Base-by-base conservation (phyloP, 1,284 basidiomycete species). In the Hemileia vastatrix region DNA sequence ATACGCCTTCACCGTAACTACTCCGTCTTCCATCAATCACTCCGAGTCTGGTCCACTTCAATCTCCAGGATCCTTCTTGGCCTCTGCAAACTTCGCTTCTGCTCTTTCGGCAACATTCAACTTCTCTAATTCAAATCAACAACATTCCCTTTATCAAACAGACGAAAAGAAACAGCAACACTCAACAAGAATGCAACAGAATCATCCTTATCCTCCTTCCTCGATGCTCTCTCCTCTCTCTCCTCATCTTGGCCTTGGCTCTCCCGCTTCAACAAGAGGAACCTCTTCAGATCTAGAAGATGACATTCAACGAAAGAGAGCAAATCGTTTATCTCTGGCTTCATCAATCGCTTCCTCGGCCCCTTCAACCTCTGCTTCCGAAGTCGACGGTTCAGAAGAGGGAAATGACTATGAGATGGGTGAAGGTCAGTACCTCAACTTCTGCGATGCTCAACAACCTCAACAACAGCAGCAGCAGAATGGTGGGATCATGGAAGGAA, bases 331-430 rank as follows among this genome's bases (percentile, higher is more conserved):
- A 43, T 70, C 69, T 19, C 64, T 68, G 21, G 66, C 64, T 24
- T 65, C 70, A 21, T 70, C 70, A 4, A 51, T 67, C 31, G 64
- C 67, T 47, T 69, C 69, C 58, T 71, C 70, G 1, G 66, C 64
- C 4, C 56, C 70, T 9, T 71, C 70, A 2, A 68, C 65, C 9
- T 45, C 69, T 40, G 58, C 70, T 33, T 70, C 68, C 19, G 70
- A 71, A 45, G 19, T 45, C 18, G 65, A 61, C 23, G 64, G 24
- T 13, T 31, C 23, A 57, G 18, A 24, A 55, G 50, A 47, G 54
- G 31, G 50, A 27, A 45, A 15, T 55, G 54, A 32, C 47, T 19
- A 57, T 24, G 18, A 50, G 27, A 51, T 18, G 11, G 43, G 18
- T 6, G 54, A 61, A 18, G 57, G 18, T 13, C 64, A 56, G 43